Evolutionary conservation across 176 grass and related monocot genomes (phyloP).

Genomic region (Eleusine coracana): DNA sequence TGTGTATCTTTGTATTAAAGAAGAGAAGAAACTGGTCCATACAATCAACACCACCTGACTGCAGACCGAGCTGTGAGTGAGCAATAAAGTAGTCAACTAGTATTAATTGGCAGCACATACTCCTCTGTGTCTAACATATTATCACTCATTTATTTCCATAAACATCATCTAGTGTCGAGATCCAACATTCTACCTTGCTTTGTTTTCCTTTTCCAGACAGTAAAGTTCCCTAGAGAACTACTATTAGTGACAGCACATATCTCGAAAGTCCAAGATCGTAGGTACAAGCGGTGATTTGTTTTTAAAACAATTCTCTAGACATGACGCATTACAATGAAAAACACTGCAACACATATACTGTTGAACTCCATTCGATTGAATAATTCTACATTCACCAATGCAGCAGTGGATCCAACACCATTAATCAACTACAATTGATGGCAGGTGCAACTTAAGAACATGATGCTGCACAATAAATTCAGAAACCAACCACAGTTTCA

Average conservation of each 20-base stretch:
- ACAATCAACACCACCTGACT: too few species aligned
- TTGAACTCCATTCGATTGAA: not conserved
- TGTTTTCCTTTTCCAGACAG: not conserved
- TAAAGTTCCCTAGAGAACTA: not conserved
- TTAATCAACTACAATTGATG: not conserved
- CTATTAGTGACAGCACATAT: not conserved
- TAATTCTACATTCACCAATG: not conserved
- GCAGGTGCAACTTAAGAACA: not conserved
- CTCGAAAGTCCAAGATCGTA: not conserved
- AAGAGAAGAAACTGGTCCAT: too few species aligned
- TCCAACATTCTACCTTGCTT: not conserved
- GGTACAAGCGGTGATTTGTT: not conserved
- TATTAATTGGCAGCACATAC: not conserved
- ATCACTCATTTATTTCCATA: not conserved
- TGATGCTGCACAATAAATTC: not conserved
- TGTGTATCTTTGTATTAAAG: too few species aligned
- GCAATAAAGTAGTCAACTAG: not conserved
- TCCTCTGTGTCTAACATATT: not conserved
- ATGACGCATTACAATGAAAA: not conserved
- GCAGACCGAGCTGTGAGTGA: not conserved
- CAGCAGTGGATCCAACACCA: not conserved
- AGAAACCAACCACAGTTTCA: not conserved
- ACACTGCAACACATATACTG: not conserved
- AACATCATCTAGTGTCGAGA: not conserved
- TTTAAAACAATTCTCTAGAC: not conserved